Percentiles rank a stretch among this genome's conserved stretches.
phyloP scores from a whole-genome alignment of 345 rosid genomes.

The Salix caprea region DNA sequence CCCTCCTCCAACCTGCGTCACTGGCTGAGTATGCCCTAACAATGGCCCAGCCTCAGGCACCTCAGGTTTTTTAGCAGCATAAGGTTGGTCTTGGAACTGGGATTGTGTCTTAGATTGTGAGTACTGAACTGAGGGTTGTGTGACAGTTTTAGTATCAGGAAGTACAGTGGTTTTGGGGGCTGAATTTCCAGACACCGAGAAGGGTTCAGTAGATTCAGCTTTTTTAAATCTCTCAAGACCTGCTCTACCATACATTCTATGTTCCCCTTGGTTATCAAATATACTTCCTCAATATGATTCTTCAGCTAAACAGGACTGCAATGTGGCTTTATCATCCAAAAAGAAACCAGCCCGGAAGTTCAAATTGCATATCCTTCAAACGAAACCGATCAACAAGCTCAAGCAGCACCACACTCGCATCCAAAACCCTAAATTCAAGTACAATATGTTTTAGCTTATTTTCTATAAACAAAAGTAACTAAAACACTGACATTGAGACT shows the following conservation, averaged over 20 bases:
- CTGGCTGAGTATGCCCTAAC: slow-evolving; percentile 42
- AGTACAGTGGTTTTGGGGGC: slow-evolving; percentile 31
- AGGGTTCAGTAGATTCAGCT: slow-evolving; percentile 85
- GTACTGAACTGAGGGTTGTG: slow-evolving; percentile 23
- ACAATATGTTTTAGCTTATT: neutral
- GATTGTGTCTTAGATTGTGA: slow-evolving; percentile 27
- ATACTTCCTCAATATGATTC: neutral
- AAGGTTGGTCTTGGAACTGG: slow-evolving; percentile 22
- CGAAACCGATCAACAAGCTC: slow-evolving; percentile 1
- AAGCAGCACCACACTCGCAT: neutral
- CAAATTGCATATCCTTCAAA: slow-evolving; percentile 10
- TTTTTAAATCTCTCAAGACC: slow-evolving; percentile 89
- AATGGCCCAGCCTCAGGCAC: slow-evolving; percentile 39
- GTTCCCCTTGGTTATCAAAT: neutral
- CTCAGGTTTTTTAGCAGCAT: slow-evolving; percentile 27
- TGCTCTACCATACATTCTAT: slow-evolving; percentile 79
- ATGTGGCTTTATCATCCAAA: neutral
- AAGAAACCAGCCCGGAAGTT: neutral
- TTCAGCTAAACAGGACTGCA: neutral
- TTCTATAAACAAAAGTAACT: neutral
- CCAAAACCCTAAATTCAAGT: slow-evolving; percentile 18
- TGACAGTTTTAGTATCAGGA: slow-evolving; percentile 20
- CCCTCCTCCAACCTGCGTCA: slow-evolving; percentile 69
- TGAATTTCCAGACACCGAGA: slow-evolving; percentile 58
- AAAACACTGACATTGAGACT: neutral